These are phyloP conservation scores for Cladosporium oxysporum DNA, from an alignment of 2,329 filamentous ascomycete species.

Conservation along the genomic window DNA sequence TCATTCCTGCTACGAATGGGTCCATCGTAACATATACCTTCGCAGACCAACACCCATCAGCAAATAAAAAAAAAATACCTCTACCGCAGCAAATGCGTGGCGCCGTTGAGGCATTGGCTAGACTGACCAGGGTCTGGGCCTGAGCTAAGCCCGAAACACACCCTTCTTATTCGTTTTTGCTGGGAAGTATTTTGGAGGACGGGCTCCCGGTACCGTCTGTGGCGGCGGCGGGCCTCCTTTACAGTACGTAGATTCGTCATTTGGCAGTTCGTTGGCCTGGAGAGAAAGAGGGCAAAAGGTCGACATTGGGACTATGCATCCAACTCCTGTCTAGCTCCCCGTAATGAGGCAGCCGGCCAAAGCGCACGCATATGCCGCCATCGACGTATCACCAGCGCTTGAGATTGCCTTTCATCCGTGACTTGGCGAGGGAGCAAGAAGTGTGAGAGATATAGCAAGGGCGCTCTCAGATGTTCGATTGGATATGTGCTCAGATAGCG, in stretches of 20 bases:
- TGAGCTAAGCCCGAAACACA: slow-evolving; percentile 4
- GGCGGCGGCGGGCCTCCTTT: background rate
- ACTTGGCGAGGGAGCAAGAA: background rate
- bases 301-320: slow-evolving; percentile 8
- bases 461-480: background rate
- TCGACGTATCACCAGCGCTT: slow-evolving; percentile 1
- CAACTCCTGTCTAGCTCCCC: slow-evolving; percentile 1
- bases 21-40: background rate
- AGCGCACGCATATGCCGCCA: slow-evolving; percentile 8
- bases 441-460: background rate
- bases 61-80: background rate
- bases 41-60: background rate
- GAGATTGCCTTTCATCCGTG: slow-evolving; percentile 12
- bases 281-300: background rate
- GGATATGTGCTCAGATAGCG: background rate
- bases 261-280: slow-evolving; percentile 8
- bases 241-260: background rate
- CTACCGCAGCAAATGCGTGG: background rate
- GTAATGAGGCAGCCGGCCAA: slow-evolving; percentile 10
- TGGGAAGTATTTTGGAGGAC: slow-evolving; percentile 1
- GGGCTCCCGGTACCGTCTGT: background rate
- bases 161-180: background rate
- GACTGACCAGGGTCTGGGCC: slow-evolving; percentile 15
- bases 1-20: background rate
- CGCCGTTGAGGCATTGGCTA: slow-evolving; percentile 19